A percentile compares a stretch with the other conserved stretches of the same genome.
Evolutionary conservation across 164 flowering plant species (phyloP).

Genomic region (Amborella trichopoda): DNA sequence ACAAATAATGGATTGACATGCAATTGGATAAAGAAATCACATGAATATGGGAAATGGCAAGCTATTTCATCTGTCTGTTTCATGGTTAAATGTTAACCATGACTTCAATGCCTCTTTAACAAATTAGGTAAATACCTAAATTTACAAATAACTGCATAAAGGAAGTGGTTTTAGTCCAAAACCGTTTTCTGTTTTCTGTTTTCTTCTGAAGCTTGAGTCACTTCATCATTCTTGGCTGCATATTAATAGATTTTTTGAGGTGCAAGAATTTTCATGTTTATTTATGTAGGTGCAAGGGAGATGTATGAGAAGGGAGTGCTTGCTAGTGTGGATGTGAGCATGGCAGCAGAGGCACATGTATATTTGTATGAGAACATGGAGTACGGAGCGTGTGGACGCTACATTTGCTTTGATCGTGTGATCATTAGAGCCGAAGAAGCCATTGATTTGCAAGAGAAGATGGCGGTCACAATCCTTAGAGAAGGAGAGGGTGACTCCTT

Average conservation of each 20-base stretch:
- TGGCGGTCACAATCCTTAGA: constrained; percentile 16
- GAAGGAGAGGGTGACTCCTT: background rate
- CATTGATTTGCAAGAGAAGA: constrained; percentile 23
- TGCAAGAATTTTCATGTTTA: background rate
- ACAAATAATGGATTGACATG: background rate
- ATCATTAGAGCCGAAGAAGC: constrained; percentile 28
- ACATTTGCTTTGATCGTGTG: constrained; percentile 46
- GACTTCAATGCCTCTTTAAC: background rate
- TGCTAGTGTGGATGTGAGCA: constrained; percentile 43
- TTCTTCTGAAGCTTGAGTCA: too few relatives aligned
- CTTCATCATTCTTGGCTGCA: background rate
- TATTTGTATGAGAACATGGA: constrained; percentile 43
- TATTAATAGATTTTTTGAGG: background rate
- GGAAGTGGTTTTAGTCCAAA: background rate
- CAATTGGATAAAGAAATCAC: background rate
- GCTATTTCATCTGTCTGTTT: background rate
- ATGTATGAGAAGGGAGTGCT: constrained; percentile 44
- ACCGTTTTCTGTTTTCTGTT: background rate
- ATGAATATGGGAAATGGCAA: background rate
- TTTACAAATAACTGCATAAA: background rate
- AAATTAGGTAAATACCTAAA: background rate
- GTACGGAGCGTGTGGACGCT: constrained; percentile 41
- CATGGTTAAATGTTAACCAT: background rate
- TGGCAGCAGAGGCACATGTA: constrained; percentile 52
- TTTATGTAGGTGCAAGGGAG: constrained; percentile 38